phyloP scores from a whole-genome alignment of 2,329 filamentous ascomycete genomes.

The Zelopaecilomyces penicillatus region DNA sequence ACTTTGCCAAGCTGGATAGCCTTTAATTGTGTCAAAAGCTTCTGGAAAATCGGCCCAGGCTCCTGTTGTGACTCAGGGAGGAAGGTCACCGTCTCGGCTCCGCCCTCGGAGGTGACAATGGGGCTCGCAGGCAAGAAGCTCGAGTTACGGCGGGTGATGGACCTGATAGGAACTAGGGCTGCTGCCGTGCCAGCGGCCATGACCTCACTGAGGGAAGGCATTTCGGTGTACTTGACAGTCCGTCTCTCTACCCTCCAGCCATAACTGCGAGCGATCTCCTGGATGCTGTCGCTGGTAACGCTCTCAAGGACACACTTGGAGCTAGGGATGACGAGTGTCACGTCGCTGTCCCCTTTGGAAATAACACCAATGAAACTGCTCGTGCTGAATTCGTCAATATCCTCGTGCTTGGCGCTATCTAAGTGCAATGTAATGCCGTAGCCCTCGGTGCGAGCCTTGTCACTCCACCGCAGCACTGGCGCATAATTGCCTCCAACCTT shows the following conservation, averaged over 20 bases:
- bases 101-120: constrained; percentile 27
- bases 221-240: constrained; percentile 54
- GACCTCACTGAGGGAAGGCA: constrained; percentile 57
- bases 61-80: constrained; percentile 51
- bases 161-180: constrained; percentile 82
- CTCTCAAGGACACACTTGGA: constrained; percentile 80
- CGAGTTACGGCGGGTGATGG: constrained; percentile 61
- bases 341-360: constrained; percentile 44
- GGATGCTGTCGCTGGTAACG: constrained; percentile 73
- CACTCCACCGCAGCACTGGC: constrained; percentile 80
- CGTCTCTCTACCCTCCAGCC: constrained; percentile 81
- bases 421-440: constrained; percentile 93
- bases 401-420: constrained; percentile 73
- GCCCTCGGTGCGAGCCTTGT: constrained; percentile 67
- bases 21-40: constrained; percentile 68
- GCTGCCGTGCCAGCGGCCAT: constrained; percentile 90
- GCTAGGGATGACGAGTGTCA: constrained; percentile 78
- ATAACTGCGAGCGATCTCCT: constrained; percentile 65
- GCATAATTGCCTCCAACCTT: constrained; percentile 97
- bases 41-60: constrained; percentile 63
- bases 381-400: constrained; percentile 94
- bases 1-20: constrained; percentile 78
- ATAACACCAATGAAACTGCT: constrained; percentile 82
- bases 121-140: constrained; percentile 23
- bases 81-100: constrained; percentile 45